Conservation (phyloP, 331 rosid species). For the Rhamnella rubrinervis region DNA sequence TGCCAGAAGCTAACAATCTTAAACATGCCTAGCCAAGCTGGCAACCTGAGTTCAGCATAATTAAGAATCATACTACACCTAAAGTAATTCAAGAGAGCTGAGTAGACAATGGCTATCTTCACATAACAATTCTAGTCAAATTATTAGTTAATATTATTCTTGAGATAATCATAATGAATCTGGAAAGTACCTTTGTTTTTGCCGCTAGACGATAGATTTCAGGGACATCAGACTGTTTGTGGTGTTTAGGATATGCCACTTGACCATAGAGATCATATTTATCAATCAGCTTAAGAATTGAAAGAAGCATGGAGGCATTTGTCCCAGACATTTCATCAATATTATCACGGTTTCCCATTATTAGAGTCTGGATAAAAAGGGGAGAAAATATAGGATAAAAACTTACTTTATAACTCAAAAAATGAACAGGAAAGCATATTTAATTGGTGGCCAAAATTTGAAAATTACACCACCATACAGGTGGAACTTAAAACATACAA, state of each 20-base stretch:
- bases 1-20: not conserved
- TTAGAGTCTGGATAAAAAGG: conserved; percentile 41
- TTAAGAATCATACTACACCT: not conserved
- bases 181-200: conserved; percentile 48
- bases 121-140: too few relatives aligned
- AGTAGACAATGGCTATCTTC: too few relatives aligned
- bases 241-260: conserved; percentile 61
- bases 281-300: conserved; percentile 55
- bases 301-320: conserved; percentile 55
- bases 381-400: not conserved
- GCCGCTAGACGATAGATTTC: conserved; percentile 59
- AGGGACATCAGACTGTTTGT: conserved; percentile 60
- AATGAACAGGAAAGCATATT: not conserved
- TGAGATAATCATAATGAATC: not conserved
- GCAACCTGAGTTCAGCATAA: not conserved
- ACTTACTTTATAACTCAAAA: not conserved
- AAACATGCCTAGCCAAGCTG: conserved; percentile 3
- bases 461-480: not conserved
- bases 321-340: conserved; percentile 59
- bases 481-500: conserved; percentile 31
- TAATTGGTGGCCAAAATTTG: not conserved
- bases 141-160: not conserved
- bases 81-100: not conserved
- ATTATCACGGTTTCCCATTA: conserved; percentile 65
- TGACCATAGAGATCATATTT: conserved; percentile 57